Conservation (phyloP, 2,329 filamentous ascomycete genomes). For the Ophiostoma quercus region DNA sequence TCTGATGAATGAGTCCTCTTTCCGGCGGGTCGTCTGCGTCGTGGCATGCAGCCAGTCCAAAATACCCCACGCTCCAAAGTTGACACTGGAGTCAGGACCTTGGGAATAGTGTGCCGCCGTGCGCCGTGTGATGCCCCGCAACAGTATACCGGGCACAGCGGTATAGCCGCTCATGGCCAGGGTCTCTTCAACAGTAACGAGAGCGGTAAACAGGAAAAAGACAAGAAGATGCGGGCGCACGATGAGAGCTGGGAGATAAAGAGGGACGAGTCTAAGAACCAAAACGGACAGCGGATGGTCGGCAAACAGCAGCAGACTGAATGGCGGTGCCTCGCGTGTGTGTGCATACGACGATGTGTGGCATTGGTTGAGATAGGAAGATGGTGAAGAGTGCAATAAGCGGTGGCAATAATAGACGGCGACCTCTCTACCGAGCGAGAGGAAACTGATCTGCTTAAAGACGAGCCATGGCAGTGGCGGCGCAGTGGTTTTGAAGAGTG, state of each 20-base stretch:
- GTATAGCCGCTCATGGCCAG: neutral
- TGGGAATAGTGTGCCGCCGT: neutral
- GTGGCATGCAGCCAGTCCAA: constrained; percentile 1
- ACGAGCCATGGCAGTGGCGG: neutral
- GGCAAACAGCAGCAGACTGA: neutral
- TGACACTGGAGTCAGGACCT: neutral
- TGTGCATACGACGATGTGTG: neutral
- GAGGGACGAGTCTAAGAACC: neutral
- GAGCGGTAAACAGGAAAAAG: neutral
- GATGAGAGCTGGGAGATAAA: neutral
- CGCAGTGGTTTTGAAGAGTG: neutral
- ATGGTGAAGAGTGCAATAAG: neutral
- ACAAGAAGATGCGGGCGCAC: neutral
- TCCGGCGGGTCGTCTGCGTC: neutral
- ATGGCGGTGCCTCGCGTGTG: neutral
- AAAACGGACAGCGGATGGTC: neutral
- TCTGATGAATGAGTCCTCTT: neutral
- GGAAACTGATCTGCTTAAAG: neutral
- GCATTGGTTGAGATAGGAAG: neutral
- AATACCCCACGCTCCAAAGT: neutral
- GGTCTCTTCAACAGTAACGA: neutral
- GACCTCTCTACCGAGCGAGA: neutral
- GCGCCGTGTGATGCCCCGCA: neutral
- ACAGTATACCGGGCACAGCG: neutral
- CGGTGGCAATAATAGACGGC: neutral